phyloP scores from a whole-genome alignment of 192 early-diverging fungal species.

The Gonapodya sp. region DNA sequence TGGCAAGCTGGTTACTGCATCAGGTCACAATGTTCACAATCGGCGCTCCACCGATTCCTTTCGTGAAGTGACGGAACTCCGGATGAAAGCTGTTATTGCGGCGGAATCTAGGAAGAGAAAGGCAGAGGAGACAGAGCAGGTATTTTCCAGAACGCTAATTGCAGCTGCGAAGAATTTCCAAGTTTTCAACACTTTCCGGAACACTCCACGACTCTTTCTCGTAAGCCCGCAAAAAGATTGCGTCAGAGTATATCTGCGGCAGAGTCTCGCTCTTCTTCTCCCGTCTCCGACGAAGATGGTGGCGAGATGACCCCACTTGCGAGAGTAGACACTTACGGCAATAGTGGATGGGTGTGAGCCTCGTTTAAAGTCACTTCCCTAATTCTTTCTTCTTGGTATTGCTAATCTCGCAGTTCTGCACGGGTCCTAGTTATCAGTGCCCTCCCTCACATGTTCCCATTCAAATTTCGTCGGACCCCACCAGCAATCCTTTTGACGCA shows the following conservation, averaged over 20 bases:
- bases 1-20: too few relatives aligned
- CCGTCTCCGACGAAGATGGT: neutral
- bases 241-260: neutral
- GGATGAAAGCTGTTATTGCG: too few relatives aligned
- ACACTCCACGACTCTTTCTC: neutral
- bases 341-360: neutral
- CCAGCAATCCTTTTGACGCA: neutral
- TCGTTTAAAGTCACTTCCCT: neutral
- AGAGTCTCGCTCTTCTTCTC: neutral
- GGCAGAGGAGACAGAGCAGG: neutral
- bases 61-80: too few relatives aligned
- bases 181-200: neutral
- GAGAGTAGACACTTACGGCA: neutral
- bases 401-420: neutral
- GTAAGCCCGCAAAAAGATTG: neutral
- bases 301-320: neutral
- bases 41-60: too few relatives aligned
- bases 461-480: neutral
- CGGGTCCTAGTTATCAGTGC: too few relatives aligned
- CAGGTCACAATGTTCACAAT: too few relatives aligned
- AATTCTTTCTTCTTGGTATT: neutral
- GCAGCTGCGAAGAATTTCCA: neutral
- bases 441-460: neutral
- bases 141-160: neutral
- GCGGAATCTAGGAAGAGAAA: neutral